Conservation (phyloP, 331 rosid genomes). For the Spiraea crenata region DNA sequence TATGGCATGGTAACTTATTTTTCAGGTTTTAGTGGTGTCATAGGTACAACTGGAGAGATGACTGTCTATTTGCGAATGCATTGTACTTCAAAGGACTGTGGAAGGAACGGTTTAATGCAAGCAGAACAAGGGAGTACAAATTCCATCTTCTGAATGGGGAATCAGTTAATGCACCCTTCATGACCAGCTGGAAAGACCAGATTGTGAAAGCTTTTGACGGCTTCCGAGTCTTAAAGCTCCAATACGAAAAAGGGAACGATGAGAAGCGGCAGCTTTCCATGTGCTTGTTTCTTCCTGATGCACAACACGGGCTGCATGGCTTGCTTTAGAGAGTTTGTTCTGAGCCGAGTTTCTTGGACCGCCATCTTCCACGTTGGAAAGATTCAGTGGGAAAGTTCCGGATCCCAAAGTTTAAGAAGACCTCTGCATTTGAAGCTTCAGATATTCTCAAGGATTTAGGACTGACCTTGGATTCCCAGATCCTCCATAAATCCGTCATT, state of each 20-base stretch:
- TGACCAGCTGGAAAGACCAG: constrained; percentile 52
- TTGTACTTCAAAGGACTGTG: constrained; percentile 77
- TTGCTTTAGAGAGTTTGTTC: constrained; percentile 55
- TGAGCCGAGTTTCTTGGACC: constrained; percentile 50
- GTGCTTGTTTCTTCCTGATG: constrained; percentile 74
- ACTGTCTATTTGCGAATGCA: constrained; percentile 68
- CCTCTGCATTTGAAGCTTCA: constrained; percentile 53
- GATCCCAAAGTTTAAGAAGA: constrained; percentile 64
- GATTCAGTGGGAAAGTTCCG: constrained; percentile 52
- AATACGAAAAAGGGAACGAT: constrained; percentile 63
- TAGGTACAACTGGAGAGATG: too few relatives aligned
- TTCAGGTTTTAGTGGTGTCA: too few relatives aligned
- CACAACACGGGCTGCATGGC: constrained; percentile 56
- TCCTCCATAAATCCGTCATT: constrained; percentile 57
- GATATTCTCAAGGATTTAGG: constrained; percentile 50
- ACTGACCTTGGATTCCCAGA: constrained; percentile 47
- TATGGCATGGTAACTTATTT: too few relatives aligned
- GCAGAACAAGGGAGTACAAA: constrained; percentile 41
- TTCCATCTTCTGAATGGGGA: constrained; percentile 54
- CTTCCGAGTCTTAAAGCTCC: constrained; percentile 67
- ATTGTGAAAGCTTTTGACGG: constrained; percentile 40
- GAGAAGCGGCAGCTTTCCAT: constrained; percentile 47
- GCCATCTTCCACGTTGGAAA: constrained; percentile 37
- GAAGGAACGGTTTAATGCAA: constrained; percentile 53
- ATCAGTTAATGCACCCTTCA: constrained; percentile 59